Evolutionary conservation across 2,329 filamentous ascomycete species (phyloP).

Genomic region (Epicoccum nigrum): DNA sequence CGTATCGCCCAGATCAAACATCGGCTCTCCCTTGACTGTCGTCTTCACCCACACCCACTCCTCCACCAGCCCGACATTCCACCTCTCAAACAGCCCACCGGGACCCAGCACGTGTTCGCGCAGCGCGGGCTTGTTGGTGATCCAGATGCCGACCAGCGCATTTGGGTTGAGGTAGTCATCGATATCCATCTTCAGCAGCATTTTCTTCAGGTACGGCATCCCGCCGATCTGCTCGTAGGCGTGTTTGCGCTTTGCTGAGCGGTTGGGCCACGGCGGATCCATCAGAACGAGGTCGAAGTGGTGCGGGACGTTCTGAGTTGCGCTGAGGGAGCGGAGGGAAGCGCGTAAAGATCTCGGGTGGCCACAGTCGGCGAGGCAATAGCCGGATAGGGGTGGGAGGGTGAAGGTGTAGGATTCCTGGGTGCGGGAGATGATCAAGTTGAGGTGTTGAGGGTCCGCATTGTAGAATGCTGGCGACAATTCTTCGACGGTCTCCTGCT

Average conservation of each 20-base stretch:
- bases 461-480: slow-evolving; percentile 42
- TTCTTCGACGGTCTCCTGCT: slow-evolving; percentile 8
- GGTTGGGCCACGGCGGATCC: slow-evolving; percentile 83
- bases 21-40: slow-evolving; percentile 67
- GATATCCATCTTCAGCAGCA: slow-evolving; percentile 55
- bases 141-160: slow-evolving; percentile 71
- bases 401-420: slow-evolving; percentile 41
- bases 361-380: slow-evolving; percentile 57
- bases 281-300: slow-evolving; percentile 72
- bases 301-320: slow-evolving; percentile 51
- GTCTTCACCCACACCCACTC: slow-evolving; percentile 85
- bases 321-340: slow-evolving; percentile 45
- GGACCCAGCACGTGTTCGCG: slow-evolving; percentile 61
- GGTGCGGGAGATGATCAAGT: slow-evolving; percentile 30
- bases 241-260: slow-evolving; percentile 69
- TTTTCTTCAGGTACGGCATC: slow-evolving; percentile 54
- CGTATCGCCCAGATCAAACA: slow-evolving; percentile 63
- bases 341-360: slow-evolving; percentile 45
- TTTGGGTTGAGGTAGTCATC: slow-evolving; percentile 46
- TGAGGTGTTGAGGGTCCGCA: slow-evolving; percentile 28
- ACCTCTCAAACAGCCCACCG: slow-evolving; percentile 67
- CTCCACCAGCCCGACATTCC: slow-evolving; percentile 68
- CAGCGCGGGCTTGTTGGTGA: slow-evolving; percentile 72
- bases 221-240: slow-evolving; percentile 54
- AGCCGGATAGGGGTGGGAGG: slow-evolving; percentile 57